A percentile compares a stretch with the other conserved stretches of the same genome.
These are phyloP conservation scores for Aspergillus carlsbadensis DNA, from an alignment of 495 filamentous ascomycete species.

Conservation along the genomic window DNA sequence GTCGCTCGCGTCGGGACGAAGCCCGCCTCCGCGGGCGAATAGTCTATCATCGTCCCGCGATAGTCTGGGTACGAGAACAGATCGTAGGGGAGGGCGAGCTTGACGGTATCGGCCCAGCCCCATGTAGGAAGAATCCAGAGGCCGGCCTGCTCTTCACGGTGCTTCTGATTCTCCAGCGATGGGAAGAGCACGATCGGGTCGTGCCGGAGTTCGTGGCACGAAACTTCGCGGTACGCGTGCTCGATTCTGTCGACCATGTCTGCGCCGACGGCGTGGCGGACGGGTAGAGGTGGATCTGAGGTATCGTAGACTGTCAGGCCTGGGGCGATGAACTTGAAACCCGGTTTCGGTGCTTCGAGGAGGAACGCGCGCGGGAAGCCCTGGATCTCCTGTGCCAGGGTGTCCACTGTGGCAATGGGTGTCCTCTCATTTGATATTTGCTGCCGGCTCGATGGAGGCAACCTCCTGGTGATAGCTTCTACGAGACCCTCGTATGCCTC, in stretches of 20 bases:
- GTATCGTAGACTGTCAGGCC: neutral
- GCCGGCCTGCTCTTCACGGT: too few species aligned
- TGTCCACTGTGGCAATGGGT: neutral
- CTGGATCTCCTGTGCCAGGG: neutral
- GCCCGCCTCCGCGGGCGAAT: too few species aligned
- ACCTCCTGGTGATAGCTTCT: neutral
- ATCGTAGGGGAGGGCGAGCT: neutral
- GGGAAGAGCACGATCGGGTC: too few species aligned
- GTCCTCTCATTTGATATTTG: neutral
- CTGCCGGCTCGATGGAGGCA: neutral
- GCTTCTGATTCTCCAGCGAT: too few species aligned
- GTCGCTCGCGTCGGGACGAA: too few species aligned
- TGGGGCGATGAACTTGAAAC: neutral
- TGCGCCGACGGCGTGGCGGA: too few species aligned
- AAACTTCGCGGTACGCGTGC: too few species aligned
- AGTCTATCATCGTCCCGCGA: neutral
- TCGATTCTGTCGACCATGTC: too few species aligned
- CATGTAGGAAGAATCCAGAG: too few species aligned
- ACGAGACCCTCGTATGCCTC: conserved; percentile 4
- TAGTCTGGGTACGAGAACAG: neutral
- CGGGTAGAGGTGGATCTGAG: too few species aligned
- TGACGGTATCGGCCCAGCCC: neutral
- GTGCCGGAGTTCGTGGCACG: too few species aligned
- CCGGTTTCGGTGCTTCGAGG: neutral
- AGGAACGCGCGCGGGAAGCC: neutral